Base-by-base conservation (phyloP, 192 early-diverging fungal genomes). In the Gaertneriomyces sp. region DNA sequence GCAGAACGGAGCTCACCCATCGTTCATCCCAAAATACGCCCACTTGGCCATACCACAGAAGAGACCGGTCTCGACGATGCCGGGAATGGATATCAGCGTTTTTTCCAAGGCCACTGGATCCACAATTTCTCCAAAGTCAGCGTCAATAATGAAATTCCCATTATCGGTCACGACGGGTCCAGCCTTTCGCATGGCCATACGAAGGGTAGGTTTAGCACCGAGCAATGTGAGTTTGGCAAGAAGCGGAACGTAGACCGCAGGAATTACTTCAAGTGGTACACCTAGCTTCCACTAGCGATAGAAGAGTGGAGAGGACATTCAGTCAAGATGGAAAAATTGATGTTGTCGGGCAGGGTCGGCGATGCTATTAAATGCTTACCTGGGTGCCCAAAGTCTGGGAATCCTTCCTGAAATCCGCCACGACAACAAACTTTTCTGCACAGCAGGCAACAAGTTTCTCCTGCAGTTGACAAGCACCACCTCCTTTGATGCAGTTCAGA, bases 141-240 rank as follows among this genome's bases (percentile, higher is more conserved):
- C 90, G 77, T 98, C 93, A 44, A 98, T 78, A 33, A 95, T 77
- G 77, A 95, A 90, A 78, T 93, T 95, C 8, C 93, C 93, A 64
- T 93, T 93, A 69, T 97, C 95, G 9, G 92, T 95, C 1, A 95
- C 89, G 33, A 93, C 90, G 3, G 95, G 95, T 5, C 95, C 95
- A 0, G 95, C 95, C 74, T 97, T 97, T 45, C 72, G 79, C 53
- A 83, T 81, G 2, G 88, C 93, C 90, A 92, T 93, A 38, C 95
- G 85, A 39, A 98, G 70, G n/a, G 64, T 77, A 4, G 88, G 83
- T 0, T 73, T 81, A 7, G 70, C 75, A 12, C 78, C 78, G 16
- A 83, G 59, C 3, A 33, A n/a, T 57, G 69, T 60, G 20, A 82
- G 47, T 54, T 75, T 77, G 62, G 55, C 53, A 42, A 75, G 53